These are phyloP conservation scores for Pisolithus microcarpus DNA, from an alignment of 768 basidiomycete genomes.

Conservation along the genomic window DNA sequence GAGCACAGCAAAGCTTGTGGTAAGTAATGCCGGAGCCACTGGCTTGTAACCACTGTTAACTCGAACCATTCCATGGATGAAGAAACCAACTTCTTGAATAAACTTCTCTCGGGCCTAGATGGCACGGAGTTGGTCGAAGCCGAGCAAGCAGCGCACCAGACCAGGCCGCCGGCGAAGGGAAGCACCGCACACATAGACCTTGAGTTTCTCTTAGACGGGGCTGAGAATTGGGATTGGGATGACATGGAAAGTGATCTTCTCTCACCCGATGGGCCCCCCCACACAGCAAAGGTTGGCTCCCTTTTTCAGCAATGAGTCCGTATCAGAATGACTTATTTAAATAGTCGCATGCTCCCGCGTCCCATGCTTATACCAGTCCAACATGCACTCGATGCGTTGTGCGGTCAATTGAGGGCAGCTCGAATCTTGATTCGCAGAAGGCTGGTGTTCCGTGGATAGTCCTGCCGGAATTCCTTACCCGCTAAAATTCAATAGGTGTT, in stretches of 20 bases:
- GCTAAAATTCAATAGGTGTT: slow-evolving; percentile 35
- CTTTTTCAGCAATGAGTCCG: not conserved
- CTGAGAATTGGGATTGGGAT: slow-evolving; percentile 65
- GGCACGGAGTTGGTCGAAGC: slow-evolving; percentile 36
- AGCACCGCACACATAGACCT: slow-evolving; percentile 35
- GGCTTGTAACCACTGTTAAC: too few relatives aligned
- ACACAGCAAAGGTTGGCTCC: slow-evolving; percentile 15
- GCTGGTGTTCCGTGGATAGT: slow-evolving; percentile 1
- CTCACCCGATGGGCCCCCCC: slow-evolving; percentile 37
- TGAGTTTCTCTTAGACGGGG: slow-evolving; percentile 48
- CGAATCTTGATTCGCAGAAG: slow-evolving; percentile 18
- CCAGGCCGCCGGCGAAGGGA: slow-evolving; percentile 22
- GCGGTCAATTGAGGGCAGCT: slow-evolving; percentile 35
- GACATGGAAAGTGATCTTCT: slow-evolving; percentile 45
- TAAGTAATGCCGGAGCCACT: too few relatives aligned
- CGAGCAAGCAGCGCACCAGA: slow-evolving; percentile 29
- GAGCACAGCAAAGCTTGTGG: not conserved
- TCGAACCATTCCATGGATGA: slow-evolving; percentile 30
- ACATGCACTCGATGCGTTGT: slow-evolving; percentile 54
- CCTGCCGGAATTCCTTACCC: not conserved
- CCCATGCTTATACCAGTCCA: slow-evolving; percentile 21
- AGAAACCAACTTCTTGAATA: slow-evolving; percentile 55
- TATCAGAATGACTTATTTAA: not conserved
- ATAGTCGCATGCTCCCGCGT: not conserved
- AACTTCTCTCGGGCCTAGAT: slow-evolving; percentile 45